These are phyloP conservation scores for Aquanectria penicillioides DNA, from an alignment of 2,329 filamentous ascomycete species.

Conservation along the genomic window DNA sequence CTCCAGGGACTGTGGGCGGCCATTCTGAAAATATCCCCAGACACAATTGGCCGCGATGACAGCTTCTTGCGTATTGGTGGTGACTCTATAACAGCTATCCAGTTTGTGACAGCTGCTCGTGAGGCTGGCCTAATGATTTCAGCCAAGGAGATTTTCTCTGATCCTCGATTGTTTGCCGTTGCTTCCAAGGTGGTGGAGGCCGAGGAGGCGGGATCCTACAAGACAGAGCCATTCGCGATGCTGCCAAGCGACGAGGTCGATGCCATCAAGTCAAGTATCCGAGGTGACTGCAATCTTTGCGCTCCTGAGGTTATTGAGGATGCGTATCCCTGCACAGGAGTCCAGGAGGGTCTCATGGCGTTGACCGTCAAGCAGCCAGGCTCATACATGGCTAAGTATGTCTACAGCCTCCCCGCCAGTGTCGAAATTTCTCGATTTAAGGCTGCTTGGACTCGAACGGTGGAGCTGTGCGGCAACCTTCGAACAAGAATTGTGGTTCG, in stretches of 20 bases:
- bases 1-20: conserved; percentile 51
- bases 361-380: conserved; percentile 16
- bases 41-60: conserved; percentile 44
- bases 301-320: not conserved
- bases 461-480: not conserved
- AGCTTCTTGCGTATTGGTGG: conserved; percentile 61
- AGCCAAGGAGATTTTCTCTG: conserved; percentile 56
- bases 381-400: conserved; percentile 19
- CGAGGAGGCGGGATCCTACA: not conserved
- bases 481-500: not conserved
- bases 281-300: not conserved
- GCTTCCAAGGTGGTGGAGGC: conserved; percentile 29
- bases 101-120: conserved; percentile 55
- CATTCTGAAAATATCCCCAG: conserved; percentile 44
- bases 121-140: conserved; percentile 51
- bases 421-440: not conserved
- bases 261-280: not conserved
- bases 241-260: not conserved
- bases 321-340: conserved; percentile 44
- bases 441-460: not conserved
- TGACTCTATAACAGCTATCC: conserved; percentile 61
- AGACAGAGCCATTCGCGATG: not conserved
- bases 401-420: not conserved
- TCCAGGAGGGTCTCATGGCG: conserved; percentile 49
- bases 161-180: conserved; percentile 9